A percentile compares a stretch with the other conserved stretches of the same genome.
These are phyloP conservation scores for Houttuynia cordata DNA, from an alignment of 164 flowering plant genomes.

Conservation along the genomic window DNA sequence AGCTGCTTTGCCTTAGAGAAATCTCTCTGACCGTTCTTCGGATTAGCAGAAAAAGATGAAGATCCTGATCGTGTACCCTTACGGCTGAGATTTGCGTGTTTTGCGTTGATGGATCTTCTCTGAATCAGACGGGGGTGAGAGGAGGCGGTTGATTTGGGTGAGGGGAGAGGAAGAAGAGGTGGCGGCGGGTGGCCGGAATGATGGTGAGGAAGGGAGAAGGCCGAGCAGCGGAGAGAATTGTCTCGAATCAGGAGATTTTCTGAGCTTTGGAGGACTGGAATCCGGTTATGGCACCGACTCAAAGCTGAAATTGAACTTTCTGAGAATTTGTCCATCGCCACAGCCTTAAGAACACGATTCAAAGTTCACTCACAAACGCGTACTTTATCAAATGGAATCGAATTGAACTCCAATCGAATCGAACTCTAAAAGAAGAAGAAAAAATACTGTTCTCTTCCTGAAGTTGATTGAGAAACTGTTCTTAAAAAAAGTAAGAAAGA, in stretches of 20 bases:
- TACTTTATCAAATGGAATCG: no score
- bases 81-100: not conserved
- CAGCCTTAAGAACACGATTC: no score
- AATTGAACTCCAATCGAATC: no score
- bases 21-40: not conserved
- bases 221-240: not conserved
- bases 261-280: not conserved
- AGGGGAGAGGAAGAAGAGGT: constrained; percentile 4
- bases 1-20: not conserved
- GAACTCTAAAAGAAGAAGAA: no score
- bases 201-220: not conserved
- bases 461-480: no score
- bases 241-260: not conserved
- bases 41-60: not conserved
- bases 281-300: not conserved
- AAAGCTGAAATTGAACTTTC: not conserved
- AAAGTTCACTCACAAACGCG: no score
- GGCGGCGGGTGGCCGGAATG: not conserved
- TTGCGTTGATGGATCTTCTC: not conserved
- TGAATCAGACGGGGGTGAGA: not conserved
- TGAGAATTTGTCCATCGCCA: not conserved
- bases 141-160: not conserved
- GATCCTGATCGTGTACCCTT: not conserved
- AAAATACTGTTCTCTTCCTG: no score
- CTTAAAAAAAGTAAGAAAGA: no score